phyloP scores from a whole-genome alignment of 345 rosid genomes.

The Geranium brycei region DNA sequence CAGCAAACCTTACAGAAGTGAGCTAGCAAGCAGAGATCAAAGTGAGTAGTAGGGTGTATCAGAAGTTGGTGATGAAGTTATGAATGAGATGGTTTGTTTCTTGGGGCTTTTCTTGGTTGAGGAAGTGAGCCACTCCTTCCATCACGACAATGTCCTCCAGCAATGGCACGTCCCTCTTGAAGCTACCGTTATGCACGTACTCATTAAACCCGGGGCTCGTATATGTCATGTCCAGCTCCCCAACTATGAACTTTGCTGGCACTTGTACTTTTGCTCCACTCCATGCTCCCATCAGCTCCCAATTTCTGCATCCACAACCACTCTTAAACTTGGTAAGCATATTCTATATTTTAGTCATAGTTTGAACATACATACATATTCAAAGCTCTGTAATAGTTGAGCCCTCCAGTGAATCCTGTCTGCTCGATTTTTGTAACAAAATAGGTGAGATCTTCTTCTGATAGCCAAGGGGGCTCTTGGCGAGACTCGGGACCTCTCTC shows the following conservation, averaged over 20 bases:
- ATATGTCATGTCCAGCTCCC: conserved; percentile 23
- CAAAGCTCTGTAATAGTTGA: conserved; percentile 68
- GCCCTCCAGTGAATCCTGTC: conserved; percentile 61
- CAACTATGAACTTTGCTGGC: conserved; percentile 7
- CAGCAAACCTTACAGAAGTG: no score
- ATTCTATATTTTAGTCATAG: no score
- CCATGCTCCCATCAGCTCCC: conserved; percentile 5
- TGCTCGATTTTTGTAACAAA: conserved; percentile 33
- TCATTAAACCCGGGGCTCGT: conserved; percentile 12
- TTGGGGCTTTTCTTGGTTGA: conserved; percentile 20
- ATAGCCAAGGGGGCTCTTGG: conserved; percentile 42
- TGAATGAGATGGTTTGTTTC: conserved; percentile 19
- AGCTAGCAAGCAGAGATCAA: no score
- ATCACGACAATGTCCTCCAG: conserved; percentile 21
- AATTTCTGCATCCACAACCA: background rate
- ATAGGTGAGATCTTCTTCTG: conserved; percentile 43
- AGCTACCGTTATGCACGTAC: conserved; percentile 18
- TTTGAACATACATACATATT: conserved; percentile 30
- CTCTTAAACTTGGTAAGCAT: no score
- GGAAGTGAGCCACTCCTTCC: conserved; percentile 30
- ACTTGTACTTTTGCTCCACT: conserved; percentile 1
- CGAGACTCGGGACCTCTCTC: no score
- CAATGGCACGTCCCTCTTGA: conserved; percentile 14
- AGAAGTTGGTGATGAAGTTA: conserved; percentile 19
- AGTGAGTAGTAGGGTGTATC: background rate